Base-by-base conservation (phyloP, 805 yeast genomes). In the Pichia sporocuriosa region DNA sequence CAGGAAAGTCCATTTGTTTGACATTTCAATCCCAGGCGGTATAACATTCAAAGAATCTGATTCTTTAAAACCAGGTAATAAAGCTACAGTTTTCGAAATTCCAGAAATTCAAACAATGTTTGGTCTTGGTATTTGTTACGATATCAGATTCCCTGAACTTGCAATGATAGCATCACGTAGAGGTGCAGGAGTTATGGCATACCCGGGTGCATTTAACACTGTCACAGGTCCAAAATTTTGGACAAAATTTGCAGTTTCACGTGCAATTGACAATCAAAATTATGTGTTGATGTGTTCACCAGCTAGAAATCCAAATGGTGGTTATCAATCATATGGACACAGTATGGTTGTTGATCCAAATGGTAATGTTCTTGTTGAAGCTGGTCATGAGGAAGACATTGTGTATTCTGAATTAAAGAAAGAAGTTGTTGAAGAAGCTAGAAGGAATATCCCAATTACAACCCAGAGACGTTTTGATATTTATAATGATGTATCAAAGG, bases 1-100 rank as follows among this genome's bases (percentile, higher is more conserved):
- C 61, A 75, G 97, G 51, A 90, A 90, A 57, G 89, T 79, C 3
- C 98, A 90, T 58, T 62, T 90, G 47, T 90, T 90, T 55, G 97
- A 90, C 58, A 85, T 90, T 43, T 93, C 87, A 50, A 87, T 90
- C 40, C 96, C 97, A 1, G 81, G 82, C 35, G 89, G 90, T 39
- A 88, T 93, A 58, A 76, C 88, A 11, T 90, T 90, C 68, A 78
- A 82, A 58, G 98, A 90, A 59, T 79, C 86, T 35, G 70, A 69
- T 22, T 75, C 85, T 3, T 68, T 93, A 46, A 72, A 82, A 9
- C 86, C 87, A 10, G 97, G 97, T 20, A 68, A 74, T 51, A 81
- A 81, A 56, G 82, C 94, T 31, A 87, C 98, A 1, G 82, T 87
- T 6, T 74, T 81, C 51, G 76, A 77, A 40, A 55, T 84, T 34